phyloP scores from a whole-genome alignment of 352 stramenopile genomes.

The Phytophthora multivora region DNA sequence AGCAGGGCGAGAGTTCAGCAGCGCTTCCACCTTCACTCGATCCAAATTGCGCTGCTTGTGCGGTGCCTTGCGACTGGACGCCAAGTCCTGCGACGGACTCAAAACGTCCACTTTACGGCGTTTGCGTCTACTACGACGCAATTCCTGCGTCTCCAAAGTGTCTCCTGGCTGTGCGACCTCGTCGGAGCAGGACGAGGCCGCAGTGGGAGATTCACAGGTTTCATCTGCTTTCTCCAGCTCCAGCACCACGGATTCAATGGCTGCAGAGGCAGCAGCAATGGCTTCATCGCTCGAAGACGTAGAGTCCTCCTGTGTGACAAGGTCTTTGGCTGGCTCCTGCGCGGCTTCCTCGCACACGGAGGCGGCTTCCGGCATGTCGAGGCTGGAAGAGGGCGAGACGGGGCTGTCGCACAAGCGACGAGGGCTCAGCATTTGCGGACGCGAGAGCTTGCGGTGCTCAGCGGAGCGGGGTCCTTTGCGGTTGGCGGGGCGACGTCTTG shows the following conservation, averaged over 20 bases:
- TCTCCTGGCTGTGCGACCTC: constrained; percentile 1
- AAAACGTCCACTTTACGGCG: constrained; percentile 28
- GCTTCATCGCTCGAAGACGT: not conserved
- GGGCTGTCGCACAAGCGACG: not conserved
- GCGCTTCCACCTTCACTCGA: constrained; percentile 8
- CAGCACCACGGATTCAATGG: constrained; percentile 5
- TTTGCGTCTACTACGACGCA: constrained; percentile 30
- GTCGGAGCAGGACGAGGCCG: constrained; percentile 20
- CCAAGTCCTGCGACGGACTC: constrained; percentile 9
- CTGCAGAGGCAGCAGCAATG: not conserved
- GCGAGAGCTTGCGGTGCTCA: constrained; percentile 22
- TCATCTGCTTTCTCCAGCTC: not conserved
- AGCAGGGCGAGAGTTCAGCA: constrained; percentile 19
- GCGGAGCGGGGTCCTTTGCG: constrained; percentile 23
- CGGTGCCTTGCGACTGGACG: constrained; percentile 1
- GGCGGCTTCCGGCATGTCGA: constrained; percentile 1
- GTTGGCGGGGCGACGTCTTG: constrained; percentile 23
- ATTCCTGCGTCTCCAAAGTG: not conserved
- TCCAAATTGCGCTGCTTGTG: constrained; percentile 14
- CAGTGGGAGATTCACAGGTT: not conserved
- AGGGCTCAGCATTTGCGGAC: constrained; percentile 22
- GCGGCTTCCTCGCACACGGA: not conserved
- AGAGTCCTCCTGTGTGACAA: not conserved
- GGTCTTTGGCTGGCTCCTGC: not conserved
- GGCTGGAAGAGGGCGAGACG: not conserved